Evolutionary conservation across 495 filamentous ascomycete species (phyloP), one percentile per base, ranked within the genome.

Genomic region (Penicillium waksmanii): DNA sequence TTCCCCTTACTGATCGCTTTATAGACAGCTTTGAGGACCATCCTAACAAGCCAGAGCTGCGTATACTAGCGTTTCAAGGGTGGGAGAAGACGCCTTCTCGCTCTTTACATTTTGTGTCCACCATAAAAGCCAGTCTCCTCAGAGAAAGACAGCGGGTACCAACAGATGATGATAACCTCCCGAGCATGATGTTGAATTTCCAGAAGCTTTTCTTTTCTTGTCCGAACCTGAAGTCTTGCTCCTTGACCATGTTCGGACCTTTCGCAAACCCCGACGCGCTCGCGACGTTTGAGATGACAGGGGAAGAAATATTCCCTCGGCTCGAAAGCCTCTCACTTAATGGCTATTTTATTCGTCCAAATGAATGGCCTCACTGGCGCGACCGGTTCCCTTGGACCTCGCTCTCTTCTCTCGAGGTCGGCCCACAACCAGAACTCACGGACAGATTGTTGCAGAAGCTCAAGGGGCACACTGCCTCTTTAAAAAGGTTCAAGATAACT

Each of bases 331-430:
- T 52, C 5, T 33, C 50, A 19, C 50, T 52, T 5, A 52, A 52
- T 35, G 50, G 50, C n/a, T 27, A 38, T 18, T 52, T 6, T 18
- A 52, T 52, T 36, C n/a, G 10, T 35, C 27, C 13, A 9, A 17
- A 21, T 23, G 50, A 52, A 12, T 52, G 50, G 50, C 17, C 50
- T 19, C 23, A 52, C 34, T 52, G 50, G 50, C 25, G 50, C 18
- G 27, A 33, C 19, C 50, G 27, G 4, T 52, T 52, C 11, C n/a
- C 27, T 5, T 52, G 50, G 50, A 18, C 50, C 10, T 35, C 34
- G 12, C 50, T 52, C 5, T 34, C 27, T 21, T 52, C 50, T 18
- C 27, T 52, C 4, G 27, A n/a, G 7, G 25, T 52, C 1, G 50
- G 50, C 2, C 50, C 50, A 5, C 50, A 52, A 25, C 17, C 50